Base-by-base conservation (phyloP, 495 filamentous ascomycete species). In the Daldinia decipiens region DNA sequence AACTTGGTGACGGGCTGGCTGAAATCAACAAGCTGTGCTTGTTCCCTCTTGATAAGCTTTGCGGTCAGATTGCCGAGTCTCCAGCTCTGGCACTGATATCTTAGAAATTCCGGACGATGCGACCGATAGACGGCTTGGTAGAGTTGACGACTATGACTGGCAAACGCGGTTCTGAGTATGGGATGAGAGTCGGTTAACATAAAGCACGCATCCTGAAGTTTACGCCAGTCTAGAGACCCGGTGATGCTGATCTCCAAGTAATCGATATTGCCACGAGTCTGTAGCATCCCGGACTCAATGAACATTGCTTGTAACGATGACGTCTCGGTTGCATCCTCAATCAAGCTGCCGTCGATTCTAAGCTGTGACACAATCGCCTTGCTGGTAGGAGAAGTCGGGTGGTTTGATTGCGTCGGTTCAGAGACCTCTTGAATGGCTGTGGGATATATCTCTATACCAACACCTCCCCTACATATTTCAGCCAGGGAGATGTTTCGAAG, bases 211-310 rank as follows among this genome's bases (percentile, higher is more conserved):
- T 79, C 73, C 50, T 83, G 78, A n/a, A 85, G 76, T 56, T 80
- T 82, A 58, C 78, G 79, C 36, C 77, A 68, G 21, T 82, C 77
- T 0, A 85, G 65, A 0, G 76, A 63, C 0, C 82, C 82, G 9
- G 72, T 75, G 57, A 83, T 80, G 65, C 74, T 82, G 67, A 85
- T 79, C 29, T 78, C 69, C 8, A 85, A 72, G 65, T 82, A 82
- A 71, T 82, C 80, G 69, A 84, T 73, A 59, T 81, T 81, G 1
- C 80, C 78, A 8, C 77, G 72, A 29, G 70, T 76, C 5, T 73
- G 71, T 12, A 82, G 74, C 81, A 82, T 83, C 29, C 77, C 82
- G 11, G 81, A 81, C 75, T 85, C 82, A 43, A 85, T 76, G 63
- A 79, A 79, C 45, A 76, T 75, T 32, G 82, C 80, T 70, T 85